Evolutionary conservation across 345 rosid genomes (phyloP), one percentile per base, ranked within the genome.

Genomic region (Sonneratia alba): DNA sequence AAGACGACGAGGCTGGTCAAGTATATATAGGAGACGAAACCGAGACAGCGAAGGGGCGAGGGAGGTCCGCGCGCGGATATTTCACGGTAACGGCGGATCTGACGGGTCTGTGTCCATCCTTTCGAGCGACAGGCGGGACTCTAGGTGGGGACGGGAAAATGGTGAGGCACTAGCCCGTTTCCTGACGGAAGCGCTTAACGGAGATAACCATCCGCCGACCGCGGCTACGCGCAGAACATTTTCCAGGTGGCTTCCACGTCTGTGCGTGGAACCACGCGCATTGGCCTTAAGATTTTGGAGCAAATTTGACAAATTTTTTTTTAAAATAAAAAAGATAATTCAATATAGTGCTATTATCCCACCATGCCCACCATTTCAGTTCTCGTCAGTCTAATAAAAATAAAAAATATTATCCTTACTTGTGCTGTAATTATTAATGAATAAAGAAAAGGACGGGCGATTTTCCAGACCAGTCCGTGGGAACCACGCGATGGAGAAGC

Each of bases 101-200:
- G n/a, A 55, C 24, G 2, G 51, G 51, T 13, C 3, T 47, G 51
- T 9, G 7, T 9, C 51, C 9, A 0, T 47, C 13, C 14, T 9
- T 47, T 9, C 2, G 51, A 47, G 51, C 51, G 51, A 42, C 32
- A 27, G 32, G 1, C 32, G 32, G 32, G 32, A 27, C 32, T 27
- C 32, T 27, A 27, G 32, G 32, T 27, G 32, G 32, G 32, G 55
- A 5, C 19, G 55, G 55, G 49, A 45, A 14, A 45, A 7, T 45
- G 9, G 49, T 10, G 47, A 43, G 15, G 55, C 19, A 15, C 18
- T 4, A 19, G 3, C 18, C 59, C 22, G 59, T 53, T 18, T 53
- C 22, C 34, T 57, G 63, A 57, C 63, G 34, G 63, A 57, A 57
- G 63, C 63, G 63, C 32, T 57, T 56, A 56, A 56, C 63, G 61